Evolutionary conservation across 495 filamentous ascomycete species (phyloP).

Genomic region (Aspergillus nidulans): DNA sequence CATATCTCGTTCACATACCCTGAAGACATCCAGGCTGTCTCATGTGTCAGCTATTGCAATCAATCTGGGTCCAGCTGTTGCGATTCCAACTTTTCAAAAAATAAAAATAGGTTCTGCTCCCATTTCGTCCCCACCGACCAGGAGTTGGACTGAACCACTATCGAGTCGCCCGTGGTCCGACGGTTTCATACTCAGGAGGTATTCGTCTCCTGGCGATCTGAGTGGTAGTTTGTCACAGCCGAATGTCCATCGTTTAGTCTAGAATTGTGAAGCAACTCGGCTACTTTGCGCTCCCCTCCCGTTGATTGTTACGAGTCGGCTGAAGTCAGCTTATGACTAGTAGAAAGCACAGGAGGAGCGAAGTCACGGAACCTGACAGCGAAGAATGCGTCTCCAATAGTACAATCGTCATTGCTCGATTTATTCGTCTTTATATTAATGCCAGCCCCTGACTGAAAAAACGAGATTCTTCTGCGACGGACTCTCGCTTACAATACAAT

Average conservation of each 20-base stretch:
- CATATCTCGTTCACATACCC: not conserved
- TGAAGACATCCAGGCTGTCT: not conserved
- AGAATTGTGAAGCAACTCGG: not conserved
- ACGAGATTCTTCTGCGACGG: not conserved
- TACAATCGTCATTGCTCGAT: not conserved
- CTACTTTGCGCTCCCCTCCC: not conserved
- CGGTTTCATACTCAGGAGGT: not conserved
- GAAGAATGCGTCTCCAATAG: not conserved
- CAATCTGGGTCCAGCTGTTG: too few relatives aligned
- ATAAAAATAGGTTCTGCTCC: conserved; percentile 7
- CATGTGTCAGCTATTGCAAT: not conserved
- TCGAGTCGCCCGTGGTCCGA: not conserved
- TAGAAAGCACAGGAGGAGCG: not conserved
- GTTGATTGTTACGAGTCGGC: not conserved
- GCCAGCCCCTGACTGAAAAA: not conserved
- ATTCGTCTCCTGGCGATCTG: not conserved
- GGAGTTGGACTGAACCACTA: not conserved
- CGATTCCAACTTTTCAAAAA: too few relatives aligned
- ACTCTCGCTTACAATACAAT: not conserved
- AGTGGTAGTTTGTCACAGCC: not conserved
- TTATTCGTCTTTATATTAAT: conserved; percentile 6
- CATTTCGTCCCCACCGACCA: not conserved
- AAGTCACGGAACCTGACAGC: not conserved
- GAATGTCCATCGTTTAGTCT: conserved; percentile 1
- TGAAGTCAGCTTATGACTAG: not conserved